phyloP scores from a whole-genome alignment of 164 flowering plant genomes.

The Tetrastigma voinierianum region DNA sequence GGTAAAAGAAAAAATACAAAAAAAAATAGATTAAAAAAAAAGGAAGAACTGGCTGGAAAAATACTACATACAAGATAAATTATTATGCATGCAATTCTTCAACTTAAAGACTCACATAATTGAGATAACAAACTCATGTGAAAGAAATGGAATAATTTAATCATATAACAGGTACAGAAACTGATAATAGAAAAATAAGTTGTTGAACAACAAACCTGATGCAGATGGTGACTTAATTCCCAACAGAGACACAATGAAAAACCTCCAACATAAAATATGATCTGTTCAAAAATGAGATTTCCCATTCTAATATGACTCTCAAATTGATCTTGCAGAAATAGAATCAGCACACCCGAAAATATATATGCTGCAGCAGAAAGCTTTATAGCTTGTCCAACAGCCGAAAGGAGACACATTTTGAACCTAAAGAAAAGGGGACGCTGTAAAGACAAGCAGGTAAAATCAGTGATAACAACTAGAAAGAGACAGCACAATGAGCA shows the following conservation, averaged over 20 bases:
- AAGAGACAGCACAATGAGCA: not conserved
- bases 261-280: conserved; percentile 47
- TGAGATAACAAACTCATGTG: not conserved
- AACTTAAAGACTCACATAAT: not conserved
- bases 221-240: conserved; percentile 81
- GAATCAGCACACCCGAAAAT: conserved; percentile 38
- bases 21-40: not conserved
- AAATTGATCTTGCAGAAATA: conserved; percentile 38
- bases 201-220: conserved; percentile 51
- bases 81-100: not conserved
- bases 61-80: not conserved
- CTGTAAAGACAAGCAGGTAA: conserved; percentile 46
- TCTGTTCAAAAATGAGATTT: conserved; percentile 44
- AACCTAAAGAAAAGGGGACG: conserved; percentile 87
- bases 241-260: conserved; percentile 65
- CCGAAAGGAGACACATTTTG: conserved; percentile 78
- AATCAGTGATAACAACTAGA: conserved; percentile 9
- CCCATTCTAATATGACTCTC: conserved; percentile 28
- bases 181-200: not conserved
- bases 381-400: conserved; percentile 49
- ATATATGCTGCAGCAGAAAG: conserved; percentile 55
- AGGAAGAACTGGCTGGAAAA: not conserved
- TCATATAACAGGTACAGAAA: not conserved
- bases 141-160: not conserved
- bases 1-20: not conserved